Base-by-base conservation (phyloP, 1,284 basidiomycete genomes). In the Ustanciosporium gigantosporum region DNA sequence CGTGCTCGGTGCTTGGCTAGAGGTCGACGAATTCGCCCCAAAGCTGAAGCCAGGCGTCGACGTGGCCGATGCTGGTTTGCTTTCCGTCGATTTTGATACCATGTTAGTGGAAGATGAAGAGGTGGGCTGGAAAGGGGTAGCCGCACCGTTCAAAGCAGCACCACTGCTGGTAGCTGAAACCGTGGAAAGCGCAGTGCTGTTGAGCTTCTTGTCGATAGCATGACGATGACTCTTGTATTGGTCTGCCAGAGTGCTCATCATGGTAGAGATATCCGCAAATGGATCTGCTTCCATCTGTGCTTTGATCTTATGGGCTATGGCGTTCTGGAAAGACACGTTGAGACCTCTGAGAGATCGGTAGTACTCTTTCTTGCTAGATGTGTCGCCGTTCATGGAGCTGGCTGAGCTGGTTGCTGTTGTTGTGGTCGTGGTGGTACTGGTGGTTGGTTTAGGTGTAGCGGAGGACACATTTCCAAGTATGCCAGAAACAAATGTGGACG, bases 191-290 rank as follows among this genome's bases (percentile, higher is more conserved):
- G n/a, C n/a, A n/a, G n/a, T n/a, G n/a, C n/a, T n/a, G n/a, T n/a
- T n/a, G n/a, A n/a, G n/a, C 27, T 29, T 9, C 27, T 29, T 29
- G 27, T 29, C n/a, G 27, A n/a, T 11, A 29, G 27, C n/a, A 19
- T 19, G 37, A 2, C 48, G 48, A 16, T 62, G 59, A 23, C 52
- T 62, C 6, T 48, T 37, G 27, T 62, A 62, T 46, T 62, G 59
- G 6, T 36, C 39, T n/a, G 20, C n/a, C 41, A 62, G 44, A 5
- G 48, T 31, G 23, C 51, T 46, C 38, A 56, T 39, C 38, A 62
- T 44, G 13, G 9, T 6, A 2, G 45, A 35, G 13, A 62, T 51
- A n/a, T 62, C 59, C 3, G 45, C 52, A 25, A 62, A 62, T 2
- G 59, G 52, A 25, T 62, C 59, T 9, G 41, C 41, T 3, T 51